Evolutionary conservation across 2,329 filamentous ascomycete genomes (phyloP).

Genomic region (Lachnum nothofagi): DNA sequence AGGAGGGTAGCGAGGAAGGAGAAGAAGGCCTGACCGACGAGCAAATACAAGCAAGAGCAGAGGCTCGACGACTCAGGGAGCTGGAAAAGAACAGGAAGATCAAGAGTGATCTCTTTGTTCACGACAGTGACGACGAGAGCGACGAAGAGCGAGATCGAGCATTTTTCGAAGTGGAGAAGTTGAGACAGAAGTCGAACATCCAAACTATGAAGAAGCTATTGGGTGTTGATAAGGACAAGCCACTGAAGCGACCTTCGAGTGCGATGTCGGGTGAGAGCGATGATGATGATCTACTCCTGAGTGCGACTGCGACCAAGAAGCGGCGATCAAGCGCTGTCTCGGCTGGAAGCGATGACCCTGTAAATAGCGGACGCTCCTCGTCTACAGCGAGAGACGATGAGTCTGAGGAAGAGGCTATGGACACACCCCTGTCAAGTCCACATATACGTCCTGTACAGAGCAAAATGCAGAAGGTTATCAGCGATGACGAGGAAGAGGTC

Average conservation of each 20-base stretch:
- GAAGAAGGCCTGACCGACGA: constrained; percentile 51
- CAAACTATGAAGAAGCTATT: constrained; percentile 29
- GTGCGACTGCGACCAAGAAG: constrained; percentile 16
- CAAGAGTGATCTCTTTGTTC: constrained; percentile 79
- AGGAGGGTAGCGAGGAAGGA: constrained; percentile 36
- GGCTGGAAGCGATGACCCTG: constrained; percentile 31
- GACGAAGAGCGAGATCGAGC: constrained; percentile 67
- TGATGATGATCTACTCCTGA: constrained; percentile 24
- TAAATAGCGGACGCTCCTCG: constrained; percentile 23
- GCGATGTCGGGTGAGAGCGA: constrained; percentile 26
- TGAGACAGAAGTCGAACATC: constrained; percentile 47
- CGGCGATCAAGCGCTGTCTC: constrained; percentile 20
- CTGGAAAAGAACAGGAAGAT: constrained; percentile 72
- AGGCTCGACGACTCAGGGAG: constrained; percentile 61
- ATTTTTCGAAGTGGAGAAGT: constrained; percentile 72
- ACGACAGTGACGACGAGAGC: constrained; percentile 82
- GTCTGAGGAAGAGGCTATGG: constrained; percentile 32
- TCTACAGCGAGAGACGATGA: constrained; percentile 21
- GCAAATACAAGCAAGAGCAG: constrained; percentile 55
- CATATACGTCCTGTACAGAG: constrained; percentile 30
- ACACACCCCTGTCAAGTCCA: constrained; percentile 39
- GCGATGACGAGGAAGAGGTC: constrained; percentile 26
- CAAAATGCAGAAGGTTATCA: constrained; percentile 37
- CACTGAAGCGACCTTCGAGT: constrained; percentile 18
- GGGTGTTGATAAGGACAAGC: constrained; percentile 16